Percentiles rank a stretch among this genome's conserved stretches.
These are phyloP conservation scores for Passiflora organensis DNA, from an alignment of 345 rosid genomes.

Conservation along the genomic window DNA sequence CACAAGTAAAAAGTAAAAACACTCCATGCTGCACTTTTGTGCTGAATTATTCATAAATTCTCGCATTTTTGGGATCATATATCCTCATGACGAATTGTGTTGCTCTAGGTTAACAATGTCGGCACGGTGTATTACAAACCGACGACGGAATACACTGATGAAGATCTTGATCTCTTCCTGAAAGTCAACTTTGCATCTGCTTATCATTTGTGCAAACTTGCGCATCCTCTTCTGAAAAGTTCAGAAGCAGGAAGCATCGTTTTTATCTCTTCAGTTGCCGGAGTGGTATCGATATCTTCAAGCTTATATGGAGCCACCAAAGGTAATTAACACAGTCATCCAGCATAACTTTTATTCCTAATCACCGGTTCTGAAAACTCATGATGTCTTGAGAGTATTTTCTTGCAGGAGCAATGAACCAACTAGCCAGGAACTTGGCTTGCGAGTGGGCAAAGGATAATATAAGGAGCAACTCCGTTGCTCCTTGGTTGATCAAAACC, in stretches of 20 bases:
- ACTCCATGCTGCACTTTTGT: too few relatives aligned
- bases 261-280: slow-evolving; percentile 17
- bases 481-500: slow-evolving; percentile 14
- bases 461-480: slow-evolving; percentile 18
- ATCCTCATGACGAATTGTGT: background rate
- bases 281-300: background rate
- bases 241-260: slow-evolving; percentile 21
- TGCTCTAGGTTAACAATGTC: slow-evolving; percentile 21
- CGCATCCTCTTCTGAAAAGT: slow-evolving; percentile 17
- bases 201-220: slow-evolving; percentile 17
- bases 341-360: too few relatives aligned
- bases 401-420: slow-evolving; percentile 18
- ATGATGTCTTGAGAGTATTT: too few relatives aligned
- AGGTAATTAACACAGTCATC: too few relatives aligned
- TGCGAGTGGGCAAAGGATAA: slow-evolving; percentile 29
- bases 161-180: slow-evolving; percentile 10
- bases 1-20: too few relatives aligned
- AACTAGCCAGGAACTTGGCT: slow-evolving; percentile 15
- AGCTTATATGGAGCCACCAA: slow-evolving; percentile 14
- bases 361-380: too few relatives aligned
- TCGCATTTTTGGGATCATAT: too few relatives aligned
- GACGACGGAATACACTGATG: slow-evolving; percentile 2
- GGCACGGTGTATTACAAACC: background rate
- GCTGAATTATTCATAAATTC: too few relatives aligned
- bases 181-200: slow-evolving; percentile 14